Evolutionary conservation across 2,329 filamentous ascomycete genomes (phyloP).

Genomic region (Pseudogymnoascus sp.): DNA sequence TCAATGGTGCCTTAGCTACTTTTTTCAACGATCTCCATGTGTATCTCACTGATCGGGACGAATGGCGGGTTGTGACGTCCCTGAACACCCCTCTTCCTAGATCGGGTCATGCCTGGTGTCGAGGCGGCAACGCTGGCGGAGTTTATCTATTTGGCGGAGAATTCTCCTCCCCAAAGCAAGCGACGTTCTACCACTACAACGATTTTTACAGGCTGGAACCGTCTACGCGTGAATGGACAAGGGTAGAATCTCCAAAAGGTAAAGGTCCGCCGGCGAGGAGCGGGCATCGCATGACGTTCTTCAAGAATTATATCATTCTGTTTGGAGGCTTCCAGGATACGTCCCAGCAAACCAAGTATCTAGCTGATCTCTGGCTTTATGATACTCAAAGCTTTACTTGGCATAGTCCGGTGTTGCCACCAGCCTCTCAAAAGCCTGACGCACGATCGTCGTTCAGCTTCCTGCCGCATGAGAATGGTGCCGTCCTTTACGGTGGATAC

Average conservation of each 20-base stretch:
- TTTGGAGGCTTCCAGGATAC: slow-evolving; percentile 98
- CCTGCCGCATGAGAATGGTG: slow-evolving; percentile 81
- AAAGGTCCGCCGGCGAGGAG: slow-evolving; percentile 77
- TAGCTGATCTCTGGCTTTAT: slow-evolving; percentile 92
- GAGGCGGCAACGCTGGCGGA: slow-evolving; percentile 71
- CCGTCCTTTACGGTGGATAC: slow-evolving; percentile 88
- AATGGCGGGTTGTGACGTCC: slow-evolving; percentile 84
- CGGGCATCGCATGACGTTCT: slow-evolving; percentile 93
- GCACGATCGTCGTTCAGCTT: slow-evolving; percentile 86
- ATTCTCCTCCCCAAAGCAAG: slow-evolving; percentile 93
- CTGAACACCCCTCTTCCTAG: slow-evolving; percentile 87
- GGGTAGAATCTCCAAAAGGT: slow-evolving; percentile 69
- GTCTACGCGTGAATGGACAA: slow-evolving; percentile 77
- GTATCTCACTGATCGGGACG: slow-evolving; percentile 72
- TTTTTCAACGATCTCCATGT: slow-evolving; percentile 62
- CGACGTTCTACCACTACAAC: slow-evolving; percentile 98
- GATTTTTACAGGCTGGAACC: slow-evolving; percentile 95
- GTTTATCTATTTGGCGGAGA: slow-evolving; percentile 94
- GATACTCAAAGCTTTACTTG: slow-evolving; percentile 83
- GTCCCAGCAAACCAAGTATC: slow-evolving; percentile 86
- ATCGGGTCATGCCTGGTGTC: slow-evolving; percentile 90
- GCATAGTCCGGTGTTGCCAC: slow-evolving; percentile 67
- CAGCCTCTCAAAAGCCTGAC: slow-evolving; percentile 80
- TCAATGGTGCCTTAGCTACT: slow-evolving; percentile 78
- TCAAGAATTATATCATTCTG: slow-evolving; percentile 91